Evolutionary conservation across 257 asterid species (phyloP), one percentile per base, ranked within the genome.

Genomic region (Solanum appendiculatum): DNA sequence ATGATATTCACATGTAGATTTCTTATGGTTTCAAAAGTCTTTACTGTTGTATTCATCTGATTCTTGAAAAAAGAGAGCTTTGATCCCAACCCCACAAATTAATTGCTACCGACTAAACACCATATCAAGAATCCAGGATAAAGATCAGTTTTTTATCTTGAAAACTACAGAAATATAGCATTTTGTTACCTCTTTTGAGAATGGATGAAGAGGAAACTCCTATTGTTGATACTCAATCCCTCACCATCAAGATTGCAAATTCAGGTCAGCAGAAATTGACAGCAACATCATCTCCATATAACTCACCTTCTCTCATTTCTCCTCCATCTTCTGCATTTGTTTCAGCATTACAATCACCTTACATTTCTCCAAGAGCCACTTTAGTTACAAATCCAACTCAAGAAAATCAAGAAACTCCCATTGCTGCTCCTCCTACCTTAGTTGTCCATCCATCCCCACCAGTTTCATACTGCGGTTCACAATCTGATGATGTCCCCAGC

Each of bases 271-370:
- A 85, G 36, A 88, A 86, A 56, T 39, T 92, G 42, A 80, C 98
- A 54, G 85, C 89, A 27, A 42, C 95, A 73, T 91, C 97, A 42
- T 95, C 98, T 46, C 94, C 96, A 11, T 92, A 89, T 91, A 89
- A 87, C 91, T 96, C 98, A 27, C 98, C 96, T 37, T 88, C 92
- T 31, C 91, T 95, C 31, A 80, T 93, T 11, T 95, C 98, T 44
- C 98, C 99, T 58, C 93, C 98, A 13, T 96, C 99, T 18, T 95
- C 98, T 11, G 99, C 99, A 44, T 96, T 96, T 89, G 99, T 92
- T 66, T 95, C 99, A 3, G 99, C 98, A 3, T 86, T 96, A 70
- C 99, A 96, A 82, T 94, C 98, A 20, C 99, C 99, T 6, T 95
- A 94, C 90, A 92, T 96, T 68, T 96, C 98, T 75, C 98, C 99